Evolutionary conservation across 1,139 yeast species (phyloP).

Genomic region (Geotrichum europaeum): DNA sequence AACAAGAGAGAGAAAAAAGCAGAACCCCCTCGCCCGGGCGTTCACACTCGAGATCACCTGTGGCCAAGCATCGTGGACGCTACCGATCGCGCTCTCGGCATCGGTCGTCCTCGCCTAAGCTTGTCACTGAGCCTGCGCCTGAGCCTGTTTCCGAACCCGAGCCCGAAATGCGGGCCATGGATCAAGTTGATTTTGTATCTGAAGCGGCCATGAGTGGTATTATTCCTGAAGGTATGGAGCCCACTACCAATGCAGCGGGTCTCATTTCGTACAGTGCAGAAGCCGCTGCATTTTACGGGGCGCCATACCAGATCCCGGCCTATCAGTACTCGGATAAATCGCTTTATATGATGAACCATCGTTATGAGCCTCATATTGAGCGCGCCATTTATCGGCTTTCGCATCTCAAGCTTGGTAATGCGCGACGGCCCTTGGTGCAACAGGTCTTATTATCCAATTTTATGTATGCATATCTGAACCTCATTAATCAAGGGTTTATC

Average conservation of each 20-base stretch:
- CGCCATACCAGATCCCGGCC: slow-evolving; percentile 37
- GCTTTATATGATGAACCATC: slow-evolving; percentile 38
- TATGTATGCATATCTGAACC: slow-evolving; percentile 93
- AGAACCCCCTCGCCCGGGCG: neutral
- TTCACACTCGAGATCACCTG: slow-evolving; percentile 8
- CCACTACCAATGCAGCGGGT: slow-evolving; percentile 12
- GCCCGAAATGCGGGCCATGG: neutral
- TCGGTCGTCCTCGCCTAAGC: neutral
- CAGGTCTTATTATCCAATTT: slow-evolving; percentile 90
- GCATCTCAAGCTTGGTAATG: slow-evolving; percentile 88
- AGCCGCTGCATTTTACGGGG: slow-evolving; percentile 27
- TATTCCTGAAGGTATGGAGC: slow-evolving; percentile 8
- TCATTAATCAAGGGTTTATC: slow-evolving; percentile 68
- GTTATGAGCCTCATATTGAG: slow-evolving; percentile 93
- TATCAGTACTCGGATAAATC: slow-evolving; percentile 36
- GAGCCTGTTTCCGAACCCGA: neutral
- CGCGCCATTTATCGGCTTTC: slow-evolving; percentile 89
- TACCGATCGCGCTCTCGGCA: slow-evolving; percentile 15
- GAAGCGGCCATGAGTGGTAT: slow-evolving; percentile 1
- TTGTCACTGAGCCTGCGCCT: neutral
- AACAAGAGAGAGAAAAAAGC: neutral
- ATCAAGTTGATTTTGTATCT: neutral
- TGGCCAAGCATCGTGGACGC: slow-evolving; percentile 7
- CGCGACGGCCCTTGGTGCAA: slow-evolving; percentile 82
- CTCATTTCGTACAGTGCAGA: slow-evolving; percentile 23